Percentiles rank a stretch among this genome's conserved stretches.
Conservation (phyloP, 345 rosid species). For the Toxicodendron radicans region DNA sequence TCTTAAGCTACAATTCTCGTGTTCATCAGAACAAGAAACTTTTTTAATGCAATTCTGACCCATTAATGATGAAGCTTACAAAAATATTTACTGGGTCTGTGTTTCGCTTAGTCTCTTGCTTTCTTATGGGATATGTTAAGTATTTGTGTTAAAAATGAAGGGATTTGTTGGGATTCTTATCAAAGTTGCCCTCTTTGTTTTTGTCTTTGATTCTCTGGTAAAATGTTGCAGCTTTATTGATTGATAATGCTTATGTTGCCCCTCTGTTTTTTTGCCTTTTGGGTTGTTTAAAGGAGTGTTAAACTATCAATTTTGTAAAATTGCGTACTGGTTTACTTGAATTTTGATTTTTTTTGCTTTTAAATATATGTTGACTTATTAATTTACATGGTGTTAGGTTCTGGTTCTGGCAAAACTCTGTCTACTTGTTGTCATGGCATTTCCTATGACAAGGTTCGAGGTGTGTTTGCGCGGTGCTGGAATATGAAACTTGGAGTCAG, state of each 20-base stretch:
- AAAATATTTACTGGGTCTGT: not conserved
- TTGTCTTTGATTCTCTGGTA: too few relatives aligned
- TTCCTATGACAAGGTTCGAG: slow-evolving; percentile 24
- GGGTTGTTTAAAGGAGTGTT: not conserved
- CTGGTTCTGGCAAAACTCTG: slow-evolving; percentile 31
- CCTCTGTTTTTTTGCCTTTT: not conserved
- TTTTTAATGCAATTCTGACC: not conserved
- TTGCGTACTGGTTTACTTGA: not conserved
- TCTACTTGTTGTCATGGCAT: slow-evolving; percentile 23
- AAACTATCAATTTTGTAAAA: not conserved
- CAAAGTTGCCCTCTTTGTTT: too few relatives aligned
- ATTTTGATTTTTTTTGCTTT: slow-evolving; percentile 3
- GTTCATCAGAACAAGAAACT: not conserved
- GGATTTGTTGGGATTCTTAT: too few relatives aligned
- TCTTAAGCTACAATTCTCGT: not conserved
- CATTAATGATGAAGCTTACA: not conserved
- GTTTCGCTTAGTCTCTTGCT: not conserved
- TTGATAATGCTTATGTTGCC: not conserved
- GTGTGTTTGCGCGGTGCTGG: slow-evolving; percentile 32
- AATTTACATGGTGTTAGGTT: slow-evolving; percentile 27
- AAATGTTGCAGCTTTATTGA: not conserved
- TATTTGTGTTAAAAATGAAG: too few relatives aligned
- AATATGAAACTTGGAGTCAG: slow-evolving; percentile 23
- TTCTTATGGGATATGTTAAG: not conserved
- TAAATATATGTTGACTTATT: slow-evolving; percentile 12